Evolutionary conservation across 805 yeast species (phyloP).

Genomic region (Teunomyces gatunensis): DNA sequence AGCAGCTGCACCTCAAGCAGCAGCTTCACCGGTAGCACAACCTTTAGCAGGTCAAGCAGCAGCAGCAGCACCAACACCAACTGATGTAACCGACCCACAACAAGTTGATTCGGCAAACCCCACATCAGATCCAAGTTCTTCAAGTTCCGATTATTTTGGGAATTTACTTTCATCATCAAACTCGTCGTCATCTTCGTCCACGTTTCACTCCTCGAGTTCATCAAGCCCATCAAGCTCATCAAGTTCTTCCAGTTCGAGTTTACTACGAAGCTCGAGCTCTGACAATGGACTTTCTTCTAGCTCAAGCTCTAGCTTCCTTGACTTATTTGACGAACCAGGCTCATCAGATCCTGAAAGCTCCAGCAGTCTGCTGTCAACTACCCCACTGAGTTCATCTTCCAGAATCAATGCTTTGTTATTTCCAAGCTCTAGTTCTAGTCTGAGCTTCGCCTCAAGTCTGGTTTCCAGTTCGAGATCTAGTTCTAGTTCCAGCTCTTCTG

Average conservation of each 20-base stretch:
- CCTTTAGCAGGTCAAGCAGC: constrained; percentile 7
- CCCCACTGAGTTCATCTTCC: not conserved
- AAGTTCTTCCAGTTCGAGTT: constrained; percentile 3
- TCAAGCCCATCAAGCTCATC: constrained; percentile 5
- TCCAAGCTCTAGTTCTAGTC: constrained; percentile 5
- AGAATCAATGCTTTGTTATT: not conserved
- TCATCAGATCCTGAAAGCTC: constrained; percentile 4
- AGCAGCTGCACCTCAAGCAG: constrained; percentile 7
- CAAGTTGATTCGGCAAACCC: not conserved
- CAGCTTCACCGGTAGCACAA: constrained; percentile 7
- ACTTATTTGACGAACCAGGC: not conserved
- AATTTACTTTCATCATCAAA: not conserved
- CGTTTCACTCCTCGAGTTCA: constrained; percentile 4
- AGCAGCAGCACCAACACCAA: constrained; percentile 5
- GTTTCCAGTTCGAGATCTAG: constrained; percentile 5
- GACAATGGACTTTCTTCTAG: not conserved
- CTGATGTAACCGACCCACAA: not conserved
- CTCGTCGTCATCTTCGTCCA: not conserved
- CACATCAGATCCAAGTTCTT: not conserved
- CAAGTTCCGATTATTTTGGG: not conserved
- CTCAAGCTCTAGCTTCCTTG: not conserved
- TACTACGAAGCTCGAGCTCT: not conserved
- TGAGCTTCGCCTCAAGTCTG: constrained; percentile 1
- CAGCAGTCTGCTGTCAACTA: constrained; percentile 1
- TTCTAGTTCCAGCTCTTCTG: constrained; percentile 4